phyloP scores from a whole-genome alignment of 2,329 filamentous ascomycete genomes.

The Paraconiothyrium sp. region DNA sequence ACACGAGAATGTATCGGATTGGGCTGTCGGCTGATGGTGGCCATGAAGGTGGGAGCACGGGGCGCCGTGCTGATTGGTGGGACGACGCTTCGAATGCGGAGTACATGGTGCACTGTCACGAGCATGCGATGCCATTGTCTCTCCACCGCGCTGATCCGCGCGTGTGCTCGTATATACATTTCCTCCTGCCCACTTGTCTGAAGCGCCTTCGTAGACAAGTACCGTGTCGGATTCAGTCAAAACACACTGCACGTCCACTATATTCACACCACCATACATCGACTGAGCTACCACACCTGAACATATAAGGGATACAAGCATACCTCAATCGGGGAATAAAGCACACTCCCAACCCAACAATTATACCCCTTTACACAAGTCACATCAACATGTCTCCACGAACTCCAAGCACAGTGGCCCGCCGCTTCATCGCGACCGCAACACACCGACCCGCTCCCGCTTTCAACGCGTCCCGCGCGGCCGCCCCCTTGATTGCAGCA shows the following conservation, averaged over 20 bases:
- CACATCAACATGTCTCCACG: slow-evolving; percentile 42
- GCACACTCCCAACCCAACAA: slow-evolving; percentile 7
- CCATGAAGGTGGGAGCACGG: slow-evolving; percentile 21
- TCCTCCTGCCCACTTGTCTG: slow-evolving; percentile 1
- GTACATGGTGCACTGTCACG: slow-evolving; percentile 20
- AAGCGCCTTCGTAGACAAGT: neutral
- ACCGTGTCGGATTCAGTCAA: slow-evolving; percentile 13
- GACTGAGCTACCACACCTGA: neutral
- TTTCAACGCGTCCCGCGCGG: slow-evolving; percentile 34
- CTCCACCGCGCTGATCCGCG: slow-evolving; percentile 3
- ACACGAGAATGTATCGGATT: slow-evolving; percentile 42
- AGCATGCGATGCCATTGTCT: slow-evolving; percentile 16
- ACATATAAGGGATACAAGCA: slow-evolving; percentile 4
- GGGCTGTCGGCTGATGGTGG: slow-evolving; percentile 21
- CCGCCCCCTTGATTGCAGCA: slow-evolving; percentile 37
- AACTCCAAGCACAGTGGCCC: slow-evolving; percentile 30
- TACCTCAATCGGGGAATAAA: neutral
- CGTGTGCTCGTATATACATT: slow-evolving; percentile 10
- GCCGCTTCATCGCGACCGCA: slow-evolving; percentile 43
- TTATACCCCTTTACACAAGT: slow-evolving; percentile 7
- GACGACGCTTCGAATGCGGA: slow-evolving; percentile 37
- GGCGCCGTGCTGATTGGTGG: slow-evolving; percentile 45
- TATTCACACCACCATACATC: slow-evolving; percentile 4
- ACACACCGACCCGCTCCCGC: slow-evolving; percentile 33
- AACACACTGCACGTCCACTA: neutral